These are phyloP conservation scores for Rhodotorula glutinis DNA, from an alignment of 1,284 basidiomycete species.

Conservation along the genomic window DNA sequence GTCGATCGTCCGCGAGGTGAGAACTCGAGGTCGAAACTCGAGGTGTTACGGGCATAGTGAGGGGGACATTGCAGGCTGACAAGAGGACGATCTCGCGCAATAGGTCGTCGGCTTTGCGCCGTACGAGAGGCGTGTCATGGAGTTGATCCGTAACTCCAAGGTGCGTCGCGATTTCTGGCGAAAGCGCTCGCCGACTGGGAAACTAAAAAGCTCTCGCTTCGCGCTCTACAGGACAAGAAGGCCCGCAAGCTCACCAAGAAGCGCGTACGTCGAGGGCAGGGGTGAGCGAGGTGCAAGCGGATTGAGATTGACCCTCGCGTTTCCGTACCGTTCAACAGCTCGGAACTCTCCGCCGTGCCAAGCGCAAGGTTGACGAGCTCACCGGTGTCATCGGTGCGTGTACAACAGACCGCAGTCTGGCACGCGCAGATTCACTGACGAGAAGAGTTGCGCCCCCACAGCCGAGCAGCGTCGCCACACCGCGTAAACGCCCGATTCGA, in stretches of 20 bases:
- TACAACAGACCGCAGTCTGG: no score
- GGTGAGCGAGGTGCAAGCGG: neutral
- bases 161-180: slow-evolving; percentile 52
- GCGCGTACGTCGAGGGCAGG: slow-evolving; percentile 63
- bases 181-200: neutral
- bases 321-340: slow-evolving; percentile 59
- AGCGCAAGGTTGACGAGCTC: slow-evolving; percentile 92
- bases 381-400: slow-evolving; percentile 64
- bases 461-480: slow-evolving; percentile 37
- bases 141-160: slow-evolving; percentile 98
- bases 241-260: slow-evolving; percentile 97
- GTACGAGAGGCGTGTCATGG: slow-evolving; percentile 98
- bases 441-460: neutral
- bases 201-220: neutral
- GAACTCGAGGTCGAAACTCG: neutral
- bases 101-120: slow-evolving; percentile 84
- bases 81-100: neutral
- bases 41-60: neutral
- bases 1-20: slow-evolving; percentile 84
- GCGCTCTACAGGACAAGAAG: slow-evolving; percentile 76
- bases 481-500: slow-evolving; percentile 21
- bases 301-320: neutral
- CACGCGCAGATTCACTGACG: neutral
- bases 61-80: neutral
- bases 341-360: slow-evolving; percentile 91